phyloP scores from a whole-genome alignment of 2,329 filamentous ascomycete species.

The Chrysosphaeria jannelii region DNA sequence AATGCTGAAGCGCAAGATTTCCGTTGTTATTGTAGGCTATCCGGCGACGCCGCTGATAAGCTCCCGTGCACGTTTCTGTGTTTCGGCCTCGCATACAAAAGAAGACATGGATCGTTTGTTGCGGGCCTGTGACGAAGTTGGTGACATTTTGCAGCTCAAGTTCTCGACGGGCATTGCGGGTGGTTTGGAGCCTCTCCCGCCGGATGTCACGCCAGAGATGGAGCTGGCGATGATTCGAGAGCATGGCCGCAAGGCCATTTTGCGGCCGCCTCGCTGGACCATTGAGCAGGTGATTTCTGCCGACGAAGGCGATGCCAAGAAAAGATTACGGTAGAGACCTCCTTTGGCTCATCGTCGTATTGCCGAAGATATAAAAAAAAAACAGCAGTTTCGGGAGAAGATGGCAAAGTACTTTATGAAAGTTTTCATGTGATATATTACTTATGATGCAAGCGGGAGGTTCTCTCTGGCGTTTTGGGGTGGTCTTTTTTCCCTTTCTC shows the following conservation, averaged over 20 bases:
- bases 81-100: conserved; percentile 91
- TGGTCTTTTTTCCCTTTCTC: no score
- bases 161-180: conserved; percentile 91
- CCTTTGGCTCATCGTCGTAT: conserved; percentile 3
- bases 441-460: background rate
- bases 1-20: conserved; percentile 94
- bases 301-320: conserved; percentile 8
- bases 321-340: conserved; percentile 7
- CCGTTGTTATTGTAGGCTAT: conserved; percentile 89
- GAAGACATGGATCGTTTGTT: conserved; percentile 83
- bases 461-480: conserved; percentile 3
- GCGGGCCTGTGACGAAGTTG: conserved; percentile 71
- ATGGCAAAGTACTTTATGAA: conserved; percentile 2
- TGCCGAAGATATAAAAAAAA: conserved; percentile 2
- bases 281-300: conserved; percentile 53
- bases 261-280: conserved; percentile 52
- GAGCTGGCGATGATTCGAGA: conserved; percentile 35
- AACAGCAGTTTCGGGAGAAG: conserved; percentile 2
- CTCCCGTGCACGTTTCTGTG: conserved; percentile 81
- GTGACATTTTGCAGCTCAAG: conserved; percentile 76
- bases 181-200: conserved; percentile 46
- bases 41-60: conserved; percentile 87
- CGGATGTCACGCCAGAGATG: conserved; percentile 38
- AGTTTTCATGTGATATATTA: conserved; percentile 2
- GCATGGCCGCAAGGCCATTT: conserved; percentile 37